Evolutionary conservation across 257 asterid genomes (phyloP).

Genomic region (Craterostigma plantagineum): DNA sequence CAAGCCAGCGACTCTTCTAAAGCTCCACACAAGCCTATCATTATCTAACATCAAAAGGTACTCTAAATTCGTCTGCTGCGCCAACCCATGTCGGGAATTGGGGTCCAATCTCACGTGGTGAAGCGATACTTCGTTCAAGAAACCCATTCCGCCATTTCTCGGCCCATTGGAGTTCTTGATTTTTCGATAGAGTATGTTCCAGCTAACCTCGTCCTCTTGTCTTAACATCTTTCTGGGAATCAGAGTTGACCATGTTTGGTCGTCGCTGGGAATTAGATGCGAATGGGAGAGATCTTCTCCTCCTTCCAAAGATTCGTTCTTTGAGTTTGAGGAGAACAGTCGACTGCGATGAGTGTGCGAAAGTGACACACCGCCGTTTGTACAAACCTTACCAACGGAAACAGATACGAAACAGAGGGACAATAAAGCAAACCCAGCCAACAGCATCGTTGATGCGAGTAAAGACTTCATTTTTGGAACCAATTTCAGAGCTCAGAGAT

Average conservation of each 20-base stretch:
- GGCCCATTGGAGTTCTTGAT: slow-evolving; percentile 19
- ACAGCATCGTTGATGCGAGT: slow-evolving; percentile 11
- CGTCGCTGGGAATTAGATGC: slow-evolving; percentile 62
- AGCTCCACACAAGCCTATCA: slow-evolving; percentile 80
- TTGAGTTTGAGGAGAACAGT: slow-evolving; percentile 26
- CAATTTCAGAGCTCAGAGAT: not conserved
- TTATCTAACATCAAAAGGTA: slow-evolving; percentile 78
- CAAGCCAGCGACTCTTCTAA: slow-evolving; percentile 65
- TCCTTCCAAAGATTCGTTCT: slow-evolving; percentile 31
- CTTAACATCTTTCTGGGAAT: slow-evolving; percentile 56
- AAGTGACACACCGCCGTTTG: slow-evolving; percentile 25
- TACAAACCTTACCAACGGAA: slow-evolving; percentile 43
- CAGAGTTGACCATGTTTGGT: slow-evolving; percentile 39
- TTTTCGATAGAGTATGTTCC: slow-evolving; percentile 33
- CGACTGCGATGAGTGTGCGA: slow-evolving; percentile 46
- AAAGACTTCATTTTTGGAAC: slow-evolving; percentile 13
- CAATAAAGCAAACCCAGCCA: slow-evolving; percentile 14
- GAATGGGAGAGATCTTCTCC: slow-evolving; percentile 34
- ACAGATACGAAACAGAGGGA: slow-evolving; percentile 23
- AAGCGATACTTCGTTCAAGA: slow-evolving; percentile 48
- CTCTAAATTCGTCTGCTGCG: slow-evolving; percentile 86
- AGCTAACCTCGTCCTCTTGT: slow-evolving; percentile 38
- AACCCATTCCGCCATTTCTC: slow-evolving; percentile 16
- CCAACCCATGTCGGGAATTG: slow-evolving; percentile 47
- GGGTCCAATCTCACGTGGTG: slow-evolving; percentile 61